A percentile compares a stretch with the other conserved stretches of the same genome.
Conservation (phyloP, 495 filamentous ascomycete species). For the Penicillium ochrochloron region DNA sequence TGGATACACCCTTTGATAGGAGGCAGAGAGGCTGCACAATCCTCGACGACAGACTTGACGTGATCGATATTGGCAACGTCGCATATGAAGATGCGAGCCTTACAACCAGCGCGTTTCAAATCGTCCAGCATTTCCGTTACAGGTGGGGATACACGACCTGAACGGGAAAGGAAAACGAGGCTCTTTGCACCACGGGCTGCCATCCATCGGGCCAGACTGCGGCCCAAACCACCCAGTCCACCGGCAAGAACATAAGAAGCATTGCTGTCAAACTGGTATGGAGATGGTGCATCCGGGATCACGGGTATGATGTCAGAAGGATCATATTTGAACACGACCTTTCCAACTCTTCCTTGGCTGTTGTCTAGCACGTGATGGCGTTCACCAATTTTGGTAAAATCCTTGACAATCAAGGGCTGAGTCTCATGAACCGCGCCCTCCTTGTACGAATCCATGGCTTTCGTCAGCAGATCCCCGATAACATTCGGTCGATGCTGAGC, state of each 20-base stretch:
- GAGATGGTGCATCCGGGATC: slow-evolving; percentile 13
- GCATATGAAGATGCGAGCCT: slow-evolving; percentile 20
- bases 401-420: slow-evolving; percentile 7
- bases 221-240: slow-evolving; percentile 48
- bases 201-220: slow-evolving; percentile 46
- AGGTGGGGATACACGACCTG: slow-evolving; percentile 18
- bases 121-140: slow-evolving; percentile 20
- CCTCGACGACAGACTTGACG: slow-evolving; percentile 19
- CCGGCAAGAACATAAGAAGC: slow-evolving; percentile 40
- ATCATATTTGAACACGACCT: slow-evolving; percentile 20
- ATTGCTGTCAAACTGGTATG: slow-evolving; percentile 26
- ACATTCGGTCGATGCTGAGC: slow-evolving; percentile 12
- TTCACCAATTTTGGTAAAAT: slow-evolving; percentile 21
- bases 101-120: slow-evolving; percentile 25
- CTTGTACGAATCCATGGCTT: slow-evolving; percentile 13
- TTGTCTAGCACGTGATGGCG: neutral
- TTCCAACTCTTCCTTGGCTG: neutral
- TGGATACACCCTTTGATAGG: slow-evolving; percentile 47
- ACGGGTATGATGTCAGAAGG: slow-evolving; percentile 22
- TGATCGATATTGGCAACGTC: slow-evolving; percentile 28
- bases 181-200: slow-evolving; percentile 34
- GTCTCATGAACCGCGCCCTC: slow-evolving; percentile 16
- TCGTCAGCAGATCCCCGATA: slow-evolving; percentile 8
- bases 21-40: slow-evolving; percentile 21
- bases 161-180: slow-evolving; percentile 35